These are phyloP conservation scores for Corchorus olitorius DNA, from an alignment of 345 rosid genomes.

Conservation along the genomic window DNA sequence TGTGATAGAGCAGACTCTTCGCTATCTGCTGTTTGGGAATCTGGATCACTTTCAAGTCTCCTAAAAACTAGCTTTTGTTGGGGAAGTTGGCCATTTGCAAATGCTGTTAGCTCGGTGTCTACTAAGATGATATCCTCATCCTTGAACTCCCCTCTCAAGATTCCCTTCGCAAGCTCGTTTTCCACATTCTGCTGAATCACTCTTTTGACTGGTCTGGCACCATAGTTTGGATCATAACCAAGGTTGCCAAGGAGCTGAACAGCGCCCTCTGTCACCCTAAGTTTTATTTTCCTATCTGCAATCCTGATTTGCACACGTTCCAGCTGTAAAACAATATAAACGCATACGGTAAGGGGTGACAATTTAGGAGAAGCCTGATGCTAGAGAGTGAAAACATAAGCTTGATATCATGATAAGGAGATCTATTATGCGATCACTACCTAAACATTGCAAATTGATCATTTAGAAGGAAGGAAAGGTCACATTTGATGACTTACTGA, in stretches of 20 bases:
- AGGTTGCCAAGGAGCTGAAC: conserved; percentile 80
- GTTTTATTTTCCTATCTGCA: conserved; percentile 83
- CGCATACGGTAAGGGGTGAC: background rate
- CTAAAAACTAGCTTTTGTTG: conserved; percentile 82
- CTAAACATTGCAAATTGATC: background rate
- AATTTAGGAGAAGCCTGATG: background rate
- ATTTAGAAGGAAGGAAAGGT: background rate
- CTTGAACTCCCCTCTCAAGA: conserved; percentile 84
- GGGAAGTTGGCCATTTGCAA: conserved; percentile 76
- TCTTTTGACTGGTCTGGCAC: conserved; percentile 97
- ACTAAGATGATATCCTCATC: conserved; percentile 70
- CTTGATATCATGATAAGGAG: background rate
- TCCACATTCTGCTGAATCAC: conserved; percentile 94
- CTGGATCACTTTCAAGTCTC: conserved; percentile 38
- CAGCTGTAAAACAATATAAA: conserved; percentile 48
- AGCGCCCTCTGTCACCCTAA: conserved; percentile 70
- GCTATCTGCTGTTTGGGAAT: conserved; percentile 36
- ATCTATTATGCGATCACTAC: background rate
- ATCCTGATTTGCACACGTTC: conserved; percentile 89
- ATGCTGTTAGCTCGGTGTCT: conserved; percentile 76
- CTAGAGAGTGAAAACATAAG: background rate
- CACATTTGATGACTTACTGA: background rate
- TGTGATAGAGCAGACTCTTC: conserved; percentile 38
- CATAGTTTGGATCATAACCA: conserved; percentile 94
- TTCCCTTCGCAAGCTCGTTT: conserved; percentile 96